phyloP scores from a whole-genome alignment of 768 basidiomycete species.

The Rhizopogon rudus region DNA sequence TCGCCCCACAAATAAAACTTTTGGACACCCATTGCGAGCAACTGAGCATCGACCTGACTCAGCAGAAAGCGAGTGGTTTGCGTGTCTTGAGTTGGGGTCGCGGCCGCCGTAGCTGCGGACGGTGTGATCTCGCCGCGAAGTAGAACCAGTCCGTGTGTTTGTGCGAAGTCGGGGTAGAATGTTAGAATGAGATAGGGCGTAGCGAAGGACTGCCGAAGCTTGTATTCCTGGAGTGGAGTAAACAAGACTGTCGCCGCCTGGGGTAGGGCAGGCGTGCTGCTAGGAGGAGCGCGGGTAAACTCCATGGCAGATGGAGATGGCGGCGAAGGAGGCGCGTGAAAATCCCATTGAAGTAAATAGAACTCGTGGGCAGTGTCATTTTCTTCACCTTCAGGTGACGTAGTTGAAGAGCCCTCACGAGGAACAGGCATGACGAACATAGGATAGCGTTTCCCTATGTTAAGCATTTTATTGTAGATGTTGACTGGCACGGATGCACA shows the following conservation, averaged over 20 bases:
- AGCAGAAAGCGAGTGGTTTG: constrained; percentile 45
- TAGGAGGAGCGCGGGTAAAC: constrained; percentile 30
- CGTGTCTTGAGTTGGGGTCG: constrained; percentile 25
- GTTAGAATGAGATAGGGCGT: constrained; percentile 90
- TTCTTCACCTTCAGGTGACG: constrained; percentile 29
- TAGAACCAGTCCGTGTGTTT: constrained; percentile 77
- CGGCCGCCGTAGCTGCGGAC: constrained; percentile 36
- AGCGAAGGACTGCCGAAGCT: constrained; percentile 75
- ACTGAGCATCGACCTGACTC: constrained; percentile 77
- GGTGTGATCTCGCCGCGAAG: constrained; percentile 91
- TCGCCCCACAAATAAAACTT: constrained; percentile 75
- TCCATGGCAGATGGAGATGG: constrained; percentile 50
- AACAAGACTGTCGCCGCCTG: constrained; percentile 77
- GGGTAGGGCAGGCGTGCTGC: constrained; percentile 34
- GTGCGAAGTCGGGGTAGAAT: constrained; percentile 84
- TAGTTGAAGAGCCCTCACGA: constrained; percentile 31
- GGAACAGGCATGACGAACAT: constrained; percentile 81
- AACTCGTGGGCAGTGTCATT: constrained; percentile 58
- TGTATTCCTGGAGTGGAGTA: constrained; percentile 93
- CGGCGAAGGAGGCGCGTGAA: constrained; percentile 65
- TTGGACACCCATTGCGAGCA: constrained; percentile 76
- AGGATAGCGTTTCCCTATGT: constrained; percentile 60
- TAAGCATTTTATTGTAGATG: constrained; percentile 68
- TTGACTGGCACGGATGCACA: constrained; percentile 77
- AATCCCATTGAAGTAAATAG: constrained; percentile 86